Evolutionary conservation across 1,284 basidiomycete species (phyloP).

Genomic region (Prillingera fragicola): DNA sequence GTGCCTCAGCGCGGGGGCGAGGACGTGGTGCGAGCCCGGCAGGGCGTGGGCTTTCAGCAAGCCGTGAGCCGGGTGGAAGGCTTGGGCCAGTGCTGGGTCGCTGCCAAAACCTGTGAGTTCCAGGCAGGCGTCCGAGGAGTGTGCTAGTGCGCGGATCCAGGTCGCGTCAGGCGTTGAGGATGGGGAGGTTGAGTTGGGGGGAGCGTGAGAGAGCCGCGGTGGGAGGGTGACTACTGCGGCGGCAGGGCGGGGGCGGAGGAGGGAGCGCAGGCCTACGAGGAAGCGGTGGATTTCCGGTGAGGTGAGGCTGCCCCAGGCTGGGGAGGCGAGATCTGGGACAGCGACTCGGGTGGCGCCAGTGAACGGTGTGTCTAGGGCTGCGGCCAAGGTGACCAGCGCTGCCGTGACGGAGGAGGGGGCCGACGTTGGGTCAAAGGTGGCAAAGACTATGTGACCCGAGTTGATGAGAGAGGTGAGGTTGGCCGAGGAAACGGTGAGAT

Average conservation of each 20-base stretch:
- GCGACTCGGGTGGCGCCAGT: conserved; percentile 54
- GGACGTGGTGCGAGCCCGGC: conserved; percentile 62
- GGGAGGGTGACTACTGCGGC: conserved; percentile 67
- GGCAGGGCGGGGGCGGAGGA: conserved; percentile 56
- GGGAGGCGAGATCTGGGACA: conserved; percentile 64
- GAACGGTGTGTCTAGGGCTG: neutral
- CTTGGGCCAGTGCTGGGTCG: conserved; percentile 48
- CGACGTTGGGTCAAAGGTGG: conserved; percentile 9
- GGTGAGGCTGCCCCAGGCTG: conserved; percentile 62
- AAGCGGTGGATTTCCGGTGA: conserved; percentile 64
- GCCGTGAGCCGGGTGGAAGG: conserved; percentile 79
- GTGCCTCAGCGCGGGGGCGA: conserved; percentile 67
- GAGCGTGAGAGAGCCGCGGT: conserved; percentile 28
- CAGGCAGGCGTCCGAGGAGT: conserved; percentile 69
- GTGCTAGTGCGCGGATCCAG: conserved; percentile 71
- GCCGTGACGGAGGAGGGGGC: too few species aligned
- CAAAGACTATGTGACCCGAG: conserved; percentile 18
- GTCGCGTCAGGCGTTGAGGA: conserved; percentile 49
- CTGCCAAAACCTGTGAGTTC: conserved; percentile 68
- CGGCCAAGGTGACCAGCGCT: conserved; percentile 1
- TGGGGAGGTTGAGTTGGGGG: neutral
- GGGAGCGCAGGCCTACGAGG: conserved; percentile 58
- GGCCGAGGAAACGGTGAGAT: conserved; percentile 24
- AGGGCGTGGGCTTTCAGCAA: conserved; percentile 68
- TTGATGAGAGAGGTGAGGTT: conserved; percentile 20